Evolutionary conservation across 2,329 filamentous ascomycete genomes (phyloP).

Genomic region (Aspergillus melleus): DNA sequence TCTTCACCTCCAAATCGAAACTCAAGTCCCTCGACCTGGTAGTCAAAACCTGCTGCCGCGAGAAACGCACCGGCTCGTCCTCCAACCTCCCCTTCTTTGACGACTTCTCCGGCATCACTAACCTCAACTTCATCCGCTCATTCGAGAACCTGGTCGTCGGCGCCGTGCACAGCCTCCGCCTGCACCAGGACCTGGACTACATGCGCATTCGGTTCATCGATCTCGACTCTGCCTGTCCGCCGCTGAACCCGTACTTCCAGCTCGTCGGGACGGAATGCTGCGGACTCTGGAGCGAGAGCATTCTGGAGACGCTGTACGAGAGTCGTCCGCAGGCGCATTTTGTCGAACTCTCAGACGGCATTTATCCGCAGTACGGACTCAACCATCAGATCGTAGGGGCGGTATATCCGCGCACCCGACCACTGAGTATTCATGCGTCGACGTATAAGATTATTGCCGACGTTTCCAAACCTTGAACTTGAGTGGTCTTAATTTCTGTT

Average conservation of each 20-base stretch:
- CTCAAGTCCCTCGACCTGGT: slow-evolving; percentile 70
- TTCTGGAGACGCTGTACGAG: slow-evolving; percentile 60
- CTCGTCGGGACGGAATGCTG: slow-evolving; percentile 61
- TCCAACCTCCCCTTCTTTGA: slow-evolving; percentile 50
- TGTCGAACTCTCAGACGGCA: slow-evolving; percentile 63
- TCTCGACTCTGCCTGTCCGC: slow-evolving; percentile 68
- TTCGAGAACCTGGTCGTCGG: slow-evolving; percentile 69
- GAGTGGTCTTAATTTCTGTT: too few relatives aligned
- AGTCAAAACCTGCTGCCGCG: slow-evolving; percentile 72
- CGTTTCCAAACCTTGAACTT: slow-evolving; percentile 29
- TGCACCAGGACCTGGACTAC: slow-evolving; percentile 60
- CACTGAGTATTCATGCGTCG: slow-evolving; percentile 41
- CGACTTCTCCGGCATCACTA: slow-evolving; percentile 70
- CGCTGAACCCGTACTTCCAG: slow-evolving; percentile 72
- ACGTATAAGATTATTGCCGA: slow-evolving; percentile 44
- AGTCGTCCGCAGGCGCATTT: slow-evolving; percentile 62
- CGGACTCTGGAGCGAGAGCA: slow-evolving; percentile 71
- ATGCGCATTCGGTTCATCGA: slow-evolving; percentile 74
- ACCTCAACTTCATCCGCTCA: slow-evolving; percentile 68
- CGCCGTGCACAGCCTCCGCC: slow-evolving; percentile 61
- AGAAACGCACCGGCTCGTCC: slow-evolving; percentile 21
- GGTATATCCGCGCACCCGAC: slow-evolving; percentile 39
- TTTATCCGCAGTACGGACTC: slow-evolving; percentile 48
- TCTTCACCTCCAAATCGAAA: slow-evolving; percentile 35
- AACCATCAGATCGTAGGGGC: slow-evolving; percentile 34